phyloP scores from a whole-genome alignment of 805 yeast genomes.

The Yamadazyma akitaensis region DNA sequence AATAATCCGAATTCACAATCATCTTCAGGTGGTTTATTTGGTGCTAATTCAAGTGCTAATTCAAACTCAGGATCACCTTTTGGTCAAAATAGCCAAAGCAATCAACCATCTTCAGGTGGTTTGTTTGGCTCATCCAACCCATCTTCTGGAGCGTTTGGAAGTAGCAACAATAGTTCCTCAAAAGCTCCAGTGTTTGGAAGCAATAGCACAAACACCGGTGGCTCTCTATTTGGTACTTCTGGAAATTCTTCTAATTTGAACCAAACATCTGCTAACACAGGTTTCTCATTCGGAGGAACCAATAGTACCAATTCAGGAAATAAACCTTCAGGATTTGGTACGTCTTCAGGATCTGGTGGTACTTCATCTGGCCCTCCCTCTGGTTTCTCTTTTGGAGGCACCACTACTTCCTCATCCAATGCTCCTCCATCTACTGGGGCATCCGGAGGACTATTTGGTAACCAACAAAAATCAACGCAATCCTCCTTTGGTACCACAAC shows the following conservation, averaged over 20 bases:
- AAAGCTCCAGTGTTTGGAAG: slow-evolving; percentile 2
- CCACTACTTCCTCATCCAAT: slow-evolving; percentile 7
- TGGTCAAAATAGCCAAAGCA: slow-evolving; percentile 2
- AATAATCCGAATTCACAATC: slow-evolving; percentile 4
- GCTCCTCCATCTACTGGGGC: background rate
- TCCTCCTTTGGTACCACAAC: background rate
- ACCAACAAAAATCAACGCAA: background rate
- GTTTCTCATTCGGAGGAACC: slow-evolving; percentile 18
- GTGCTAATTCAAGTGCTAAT: slow-evolving; percentile 5
- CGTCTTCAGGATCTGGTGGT: slow-evolving; percentile 16
- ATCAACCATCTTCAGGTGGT: background rate
- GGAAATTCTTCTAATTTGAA: slow-evolving; percentile 3
- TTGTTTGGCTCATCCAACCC: slow-evolving; percentile 1
- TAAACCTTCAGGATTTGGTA: background rate
- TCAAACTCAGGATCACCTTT: slow-evolving; percentile 1
- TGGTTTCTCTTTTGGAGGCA: slow-evolving; percentile 5
- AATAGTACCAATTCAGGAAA: background rate
- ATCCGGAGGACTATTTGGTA: slow-evolving; percentile 7
- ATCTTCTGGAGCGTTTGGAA: slow-evolving; percentile 15
- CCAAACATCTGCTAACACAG: slow-evolving; percentile 1
- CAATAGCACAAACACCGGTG: background rate
- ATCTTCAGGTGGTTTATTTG: slow-evolving; percentile 20
- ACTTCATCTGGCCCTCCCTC: slow-evolving; percentile 3
- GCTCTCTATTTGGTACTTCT: slow-evolving; percentile 12
- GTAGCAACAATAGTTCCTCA: slow-evolving; percentile 6